These are phyloP conservation scores for Eucalyptus urophylla DNA, from an alignment of 345 rosid species.

Conservation along the genomic window DNA sequence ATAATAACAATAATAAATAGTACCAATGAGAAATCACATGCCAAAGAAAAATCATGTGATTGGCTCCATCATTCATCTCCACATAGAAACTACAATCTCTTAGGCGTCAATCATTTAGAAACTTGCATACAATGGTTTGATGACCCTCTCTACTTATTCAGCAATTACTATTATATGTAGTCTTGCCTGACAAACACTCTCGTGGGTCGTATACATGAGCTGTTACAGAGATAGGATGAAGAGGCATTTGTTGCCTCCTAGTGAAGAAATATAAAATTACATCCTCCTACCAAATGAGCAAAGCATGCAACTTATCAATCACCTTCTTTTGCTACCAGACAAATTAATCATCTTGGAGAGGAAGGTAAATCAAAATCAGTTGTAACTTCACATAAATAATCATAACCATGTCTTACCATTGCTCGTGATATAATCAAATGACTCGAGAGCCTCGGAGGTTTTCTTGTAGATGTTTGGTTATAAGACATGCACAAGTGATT, in stretches of 20 bases:
- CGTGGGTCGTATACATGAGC: neutral
- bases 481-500: conserved; percentile 29
- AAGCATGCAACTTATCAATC: neutral
- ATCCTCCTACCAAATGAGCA: neutral
- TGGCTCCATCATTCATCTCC: neutral
- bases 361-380: neutral
- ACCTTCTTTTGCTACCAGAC: neutral
- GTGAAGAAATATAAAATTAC: neutral
- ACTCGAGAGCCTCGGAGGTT: conserved; percentile 22
- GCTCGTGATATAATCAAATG: conserved; percentile 29
- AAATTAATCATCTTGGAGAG: neutral
- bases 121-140: neutral
- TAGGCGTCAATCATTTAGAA: neutral
- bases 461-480: conserved; percentile 28
- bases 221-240: neutral
- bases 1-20: neutral
- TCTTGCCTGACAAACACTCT: neutral
- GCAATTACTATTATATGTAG: neutral
- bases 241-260: neutral
- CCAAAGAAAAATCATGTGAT: neutral
- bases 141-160: neutral
- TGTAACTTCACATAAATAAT: neutral
- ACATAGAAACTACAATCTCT: neutral
- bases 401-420: conserved; percentile 9
- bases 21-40: neutral